Evolutionary conservation across 768 basidiomycete genomes (phyloP), one percentile per base, ranked within the genome.

Genomic region (Termitomyces sp.): DNA sequence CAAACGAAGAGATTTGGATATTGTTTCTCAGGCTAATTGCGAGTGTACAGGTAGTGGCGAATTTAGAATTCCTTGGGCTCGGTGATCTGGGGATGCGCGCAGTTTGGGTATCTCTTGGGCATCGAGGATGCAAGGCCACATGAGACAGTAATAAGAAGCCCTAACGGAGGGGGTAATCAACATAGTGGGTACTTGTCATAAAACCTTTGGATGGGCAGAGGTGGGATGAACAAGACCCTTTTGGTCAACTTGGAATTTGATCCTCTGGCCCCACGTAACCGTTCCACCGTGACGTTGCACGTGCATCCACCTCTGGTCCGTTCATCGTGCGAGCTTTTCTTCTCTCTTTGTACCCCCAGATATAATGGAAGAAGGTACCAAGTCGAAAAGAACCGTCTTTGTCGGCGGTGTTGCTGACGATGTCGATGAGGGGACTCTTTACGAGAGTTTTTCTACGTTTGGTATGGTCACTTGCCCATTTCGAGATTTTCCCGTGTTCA

Each of bases 361-460:
- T 37, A 48, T 59, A 63, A 91, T 91, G 88, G 89, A 93, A 71
- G 87, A 91, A 73, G 91, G 91, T 59, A 82, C 87, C 24, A 90
- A 86, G 72, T 74, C 83, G n/a, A 94, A 93, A 71, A 91, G 89
- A 73, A 93, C 93, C 36, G 71, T 95, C 52, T 94, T 91, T 69
- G 79, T 94, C 63, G 93, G 92, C 46, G 91, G 91, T 0, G 79
- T 97, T 52, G 83, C 81, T 46, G 90, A 94, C 60, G 89, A 94
- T 64, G 86, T 93, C 44, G 88, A 95, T 70, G 92, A 96, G 70
- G 71, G 77, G 12, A 73, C 81, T 50, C 79, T 98, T 32, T 82
- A 93, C 67, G 84, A 95, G 62, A 79, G 79, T 22, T 98, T 98
- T 73, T 83, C 88, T 22, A 85, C 90, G 5, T 98, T 98, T 71